These are phyloP conservation scores for Pichia inconspicua DNA, from an alignment of 1,139 yeast genomes.

Conservation along the genomic window DNA sequence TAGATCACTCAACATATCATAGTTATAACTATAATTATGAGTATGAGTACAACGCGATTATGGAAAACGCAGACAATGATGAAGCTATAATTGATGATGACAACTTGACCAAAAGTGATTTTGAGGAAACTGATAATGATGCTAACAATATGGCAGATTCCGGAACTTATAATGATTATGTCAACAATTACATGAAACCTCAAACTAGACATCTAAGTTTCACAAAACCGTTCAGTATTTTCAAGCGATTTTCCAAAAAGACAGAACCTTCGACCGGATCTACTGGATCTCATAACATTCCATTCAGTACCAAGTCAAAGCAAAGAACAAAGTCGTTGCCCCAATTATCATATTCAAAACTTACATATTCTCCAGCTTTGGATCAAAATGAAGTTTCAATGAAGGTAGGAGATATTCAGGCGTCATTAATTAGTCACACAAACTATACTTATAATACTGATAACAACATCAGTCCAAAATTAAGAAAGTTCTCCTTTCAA, in stretches of 20 bases:
- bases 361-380: constrained; percentile 27
- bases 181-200: constrained; percentile 2
- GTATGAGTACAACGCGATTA: neutral
- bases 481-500: constrained; percentile 16
- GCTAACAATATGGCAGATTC: neutral
- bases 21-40: neutral
- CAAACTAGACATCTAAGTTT: constrained; percentile 10
- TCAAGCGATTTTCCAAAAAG: constrained; percentile 10
- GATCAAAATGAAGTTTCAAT: constrained; percentile 25
- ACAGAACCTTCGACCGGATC: constrained; percentile 1
- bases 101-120: neutral
- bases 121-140: constrained; percentile 5
- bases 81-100: neutral
- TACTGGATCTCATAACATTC: too few species aligned
- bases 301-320: constrained; percentile 5
- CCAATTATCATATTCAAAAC: constrained; percentile 49
- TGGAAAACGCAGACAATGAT: neutral
- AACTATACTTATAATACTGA: constrained; percentile 14
- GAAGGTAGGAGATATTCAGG: constrained; percentile 34
- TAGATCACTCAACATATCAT: constrained; percentile 3
- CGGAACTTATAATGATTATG: constrained; percentile 3
- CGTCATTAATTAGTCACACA: constrained; percentile 29
- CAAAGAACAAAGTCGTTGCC: constrained; percentile 61
- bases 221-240: constrained; percentile 9
- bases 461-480: neutral